Evolutionary conservation across 768 basidiomycete genomes (phyloP), one percentile per base, ranked within the genome.

Genomic region (Collybia mongolica): DNA sequence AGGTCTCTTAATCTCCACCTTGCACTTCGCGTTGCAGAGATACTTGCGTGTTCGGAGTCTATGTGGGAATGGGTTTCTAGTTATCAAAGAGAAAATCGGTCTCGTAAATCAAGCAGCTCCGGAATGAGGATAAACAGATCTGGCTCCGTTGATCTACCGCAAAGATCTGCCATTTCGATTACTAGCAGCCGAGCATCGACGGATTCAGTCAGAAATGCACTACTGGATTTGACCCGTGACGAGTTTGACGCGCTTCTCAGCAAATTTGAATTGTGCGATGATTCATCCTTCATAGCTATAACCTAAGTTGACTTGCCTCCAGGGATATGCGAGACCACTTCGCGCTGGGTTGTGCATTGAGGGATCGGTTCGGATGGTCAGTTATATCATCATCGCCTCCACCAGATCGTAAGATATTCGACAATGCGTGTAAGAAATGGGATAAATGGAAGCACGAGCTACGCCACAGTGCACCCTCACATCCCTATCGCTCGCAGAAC

Each of bases 1-100:
- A 72, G 75, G 48, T 73, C 77, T 6, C 65, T 88, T 40, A 84
- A 85, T 58, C 63, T 88, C 51, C 85, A 86, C 64, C 71, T 90
- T n/a, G 69, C 76, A 15, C 50, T 82, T 54, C 74, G 84, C 12
- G 77, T 78, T 7, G 73, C 77, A 50, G 88, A 87, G 61, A 73
- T 89, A n/a, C 55, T 88, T 12, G 85, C 75, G 6, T 89, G 86
- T 57, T 73, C 82, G 0, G 88, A 90, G 65, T 73, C 81, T 24
- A 90, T 90, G 86, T 90, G 88, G 88, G 86, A 86, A 48, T 89
- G 82, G 80, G 76, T 89, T 2, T 59, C 69, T 18, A 75, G 75
- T 20, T 76, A 75, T 52, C 82, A 83, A 67, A 60, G 55, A 11
- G 52, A 54, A 32, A 55, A 49, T 15, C 46, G 40, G 26, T 47